A percentile compares a stretch with the other conserved stretches of the same genome.
These are phyloP conservation scores for Penicillium egyptiacum DNA, from an alignment of 495 filamentous ascomycete species.

Conservation along the genomic window DNA sequence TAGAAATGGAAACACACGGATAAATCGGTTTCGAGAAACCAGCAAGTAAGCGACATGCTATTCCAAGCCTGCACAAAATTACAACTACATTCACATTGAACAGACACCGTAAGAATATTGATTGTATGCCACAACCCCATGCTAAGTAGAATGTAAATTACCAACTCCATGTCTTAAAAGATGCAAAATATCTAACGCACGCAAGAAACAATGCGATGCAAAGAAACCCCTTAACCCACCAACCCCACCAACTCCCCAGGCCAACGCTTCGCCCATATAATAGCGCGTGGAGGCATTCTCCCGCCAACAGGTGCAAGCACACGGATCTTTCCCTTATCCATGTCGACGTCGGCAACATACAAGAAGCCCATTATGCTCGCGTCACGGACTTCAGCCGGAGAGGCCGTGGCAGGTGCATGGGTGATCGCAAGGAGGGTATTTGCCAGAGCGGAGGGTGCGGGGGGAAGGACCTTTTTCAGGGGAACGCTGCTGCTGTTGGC, in stretches of 20 bases:
- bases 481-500: conserved; percentile 29
- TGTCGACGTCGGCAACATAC: conserved; percentile 87
- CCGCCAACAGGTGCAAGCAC: conserved; percentile 80
- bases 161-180: conserved; percentile 3
- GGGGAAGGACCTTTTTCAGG: conserved; percentile 39
- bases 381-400: conserved; percentile 70
- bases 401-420: conserved; percentile 64
- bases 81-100: not conserved
- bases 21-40: not conserved
- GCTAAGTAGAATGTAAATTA: not conserved
- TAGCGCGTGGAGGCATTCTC: conserved; percentile 69
- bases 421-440: conserved; percentile 79
- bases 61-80: not conserved
- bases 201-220: conserved; percentile 1
- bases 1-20: no score
- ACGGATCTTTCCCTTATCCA: conserved; percentile 75
- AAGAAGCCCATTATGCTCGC: conserved; percentile 89
- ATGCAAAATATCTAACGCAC: conserved; percentile 3
- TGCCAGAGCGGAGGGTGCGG: conserved; percentile 36
- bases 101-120: not conserved
- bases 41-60: not conserved
- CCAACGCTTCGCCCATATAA: conserved; percentile 64
- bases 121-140: conserved; percentile 4
- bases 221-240: conserved; percentile 39
- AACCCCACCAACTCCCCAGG: conserved; percentile 52